Evolutionary conservation across 2,329 filamentous ascomycete genomes (phyloP).

Genomic region (Colletotrichum karsti): DNA sequence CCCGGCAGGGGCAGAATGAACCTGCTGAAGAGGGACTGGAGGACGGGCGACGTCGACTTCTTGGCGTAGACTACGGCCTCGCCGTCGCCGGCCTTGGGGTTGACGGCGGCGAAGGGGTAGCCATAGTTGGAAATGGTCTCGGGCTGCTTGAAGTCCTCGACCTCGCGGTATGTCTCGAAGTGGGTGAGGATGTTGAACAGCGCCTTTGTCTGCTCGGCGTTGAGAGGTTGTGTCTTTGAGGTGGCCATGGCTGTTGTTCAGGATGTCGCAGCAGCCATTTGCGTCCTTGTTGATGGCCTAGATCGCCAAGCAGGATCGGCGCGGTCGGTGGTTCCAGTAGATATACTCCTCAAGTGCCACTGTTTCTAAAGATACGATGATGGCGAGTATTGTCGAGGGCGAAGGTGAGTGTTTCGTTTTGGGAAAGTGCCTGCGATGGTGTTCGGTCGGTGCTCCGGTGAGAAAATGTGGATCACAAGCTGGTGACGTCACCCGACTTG

Average conservation of each 20-base stretch:
- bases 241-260: conserved; percentile 9
- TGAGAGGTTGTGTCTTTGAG: too few species aligned
- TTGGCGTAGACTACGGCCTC: conserved; percentile 33
- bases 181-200: conserved; percentile 69
- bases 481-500: neutral
- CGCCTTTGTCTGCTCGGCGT: conserved; percentile 55
- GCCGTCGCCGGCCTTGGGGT: neutral
- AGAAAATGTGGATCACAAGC: neutral
- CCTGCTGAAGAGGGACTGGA: conserved; percentile 73
- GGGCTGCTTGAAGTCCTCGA: conserved; percentile 75
- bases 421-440: conserved; percentile 7
- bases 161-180: conserved; percentile 71
- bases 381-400: neutral
- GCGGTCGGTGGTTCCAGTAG: neutral
- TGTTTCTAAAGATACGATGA: neutral
- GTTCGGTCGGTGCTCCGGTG: conserved; percentile 1
- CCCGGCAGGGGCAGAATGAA: conserved; percentile 74
- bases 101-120: conserved; percentile 65
- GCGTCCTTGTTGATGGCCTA: neutral
- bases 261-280: neutral
- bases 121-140: conserved; percentile 73
- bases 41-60: conserved; percentile 66
- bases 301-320: neutral
- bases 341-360: neutral
- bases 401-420: neutral